Percentiles rank a stretch among this genome's conserved stretches.
phyloP scores from a whole-genome alignment of 495 filamentous ascomycete species.

The Amniculicola lignicola region DNA sequence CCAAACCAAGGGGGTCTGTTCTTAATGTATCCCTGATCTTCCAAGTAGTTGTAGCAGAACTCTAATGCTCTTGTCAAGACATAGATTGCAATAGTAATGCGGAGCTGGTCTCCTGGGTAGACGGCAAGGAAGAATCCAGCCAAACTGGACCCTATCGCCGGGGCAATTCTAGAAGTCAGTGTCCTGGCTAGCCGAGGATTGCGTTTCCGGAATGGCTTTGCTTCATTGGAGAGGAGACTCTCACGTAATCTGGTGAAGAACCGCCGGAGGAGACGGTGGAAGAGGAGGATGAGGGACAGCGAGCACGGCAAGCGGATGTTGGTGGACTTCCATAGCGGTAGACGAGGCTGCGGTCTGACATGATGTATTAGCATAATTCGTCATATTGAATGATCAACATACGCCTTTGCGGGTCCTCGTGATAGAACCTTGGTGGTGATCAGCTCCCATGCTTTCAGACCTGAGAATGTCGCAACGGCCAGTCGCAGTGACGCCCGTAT shows the following conservation, averaged over 20 bases:
- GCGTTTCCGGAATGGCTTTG: conserved; percentile 70
- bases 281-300: conserved; percentile 75
- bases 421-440: conserved; percentile 44
- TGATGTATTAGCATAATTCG: not conserved
- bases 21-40: conserved; percentile 76
- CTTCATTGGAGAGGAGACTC: conserved; percentile 70
- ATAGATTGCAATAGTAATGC: conserved; percentile 77
- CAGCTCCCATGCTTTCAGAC: conserved; percentile 66
- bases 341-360: conserved; percentile 40
- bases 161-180: conserved; percentile 77
- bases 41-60: conserved; percentile 78
- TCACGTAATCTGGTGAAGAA: conserved; percentile 80
- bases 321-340: conserved; percentile 61
- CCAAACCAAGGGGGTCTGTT: conserved; percentile 83
- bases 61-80: conserved; percentile 74
- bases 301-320: conserved; percentile 76
- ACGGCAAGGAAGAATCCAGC: conserved; percentile 80
- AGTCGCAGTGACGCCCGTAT: conserved; percentile 72
- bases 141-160: conserved; percentile 80
- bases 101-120: conserved; percentile 70
- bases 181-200: conserved; percentile 72
- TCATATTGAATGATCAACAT: conserved; percentile 3
- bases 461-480: conserved; percentile 65
- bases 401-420: conserved; percentile 46
- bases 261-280: conserved; percentile 84